These are phyloP conservation scores for Colletotrichum tofieldiae DNA, from an alignment of 2,329 filamentous ascomycete genomes.

Conservation along the genomic window DNA sequence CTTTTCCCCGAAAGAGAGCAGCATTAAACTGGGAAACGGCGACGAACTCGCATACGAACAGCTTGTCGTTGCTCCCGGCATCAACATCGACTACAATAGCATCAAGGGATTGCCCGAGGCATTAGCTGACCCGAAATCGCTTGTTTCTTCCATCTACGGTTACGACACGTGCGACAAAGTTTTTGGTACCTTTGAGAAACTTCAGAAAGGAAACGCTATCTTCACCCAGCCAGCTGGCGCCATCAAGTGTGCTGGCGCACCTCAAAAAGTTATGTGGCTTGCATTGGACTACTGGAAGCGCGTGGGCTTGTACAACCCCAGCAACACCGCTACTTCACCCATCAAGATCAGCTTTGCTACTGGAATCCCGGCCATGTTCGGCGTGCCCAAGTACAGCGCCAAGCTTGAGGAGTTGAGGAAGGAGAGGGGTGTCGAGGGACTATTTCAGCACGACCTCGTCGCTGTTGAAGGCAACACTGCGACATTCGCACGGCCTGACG, in stretches of 20 bases:
- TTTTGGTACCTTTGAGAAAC: slow-evolving; percentile 62
- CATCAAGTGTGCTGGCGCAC: slow-evolving; percentile 74
- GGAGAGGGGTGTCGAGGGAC: slow-evolving; percentile 70
- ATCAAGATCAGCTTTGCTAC: slow-evolving; percentile 71
- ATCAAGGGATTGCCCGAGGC: slow-evolving; percentile 72
- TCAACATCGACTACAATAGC: slow-evolving; percentile 65
- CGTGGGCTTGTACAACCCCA: slow-evolving; percentile 64
- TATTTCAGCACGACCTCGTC: slow-evolving; percentile 72
- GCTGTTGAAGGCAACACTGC: slow-evolving; percentile 68
- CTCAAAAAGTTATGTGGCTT: slow-evolving; percentile 76
- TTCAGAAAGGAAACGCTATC: slow-evolving; percentile 67
- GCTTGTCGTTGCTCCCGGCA: slow-evolving; percentile 74
- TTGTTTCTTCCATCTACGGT: slow-evolving; percentile 71
- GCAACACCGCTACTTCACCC: slow-evolving; percentile 55
- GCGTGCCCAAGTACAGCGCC: slow-evolving; percentile 72
- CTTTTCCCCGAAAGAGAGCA: slow-evolving; percentile 71
- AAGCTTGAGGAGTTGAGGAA: slow-evolving; percentile 67
- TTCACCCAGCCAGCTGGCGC: slow-evolving; percentile 73
- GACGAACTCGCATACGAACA: slow-evolving; percentile 74
- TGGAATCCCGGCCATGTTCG: slow-evolving; percentile 71
- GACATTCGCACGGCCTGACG: slow-evolving; percentile 62
- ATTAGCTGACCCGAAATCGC: slow-evolving; percentile 61
- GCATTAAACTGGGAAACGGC: slow-evolving; percentile 69
- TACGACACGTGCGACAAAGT: slow-evolving; percentile 71
- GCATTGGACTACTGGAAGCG: slow-evolving; percentile 73